A percentile compares a stretch with the other conserved stretches of the same genome.
Evolutionary conservation across 805 yeast genomes (phyloP).

Genomic region (Dipodascopsis uninucleata): DNA sequence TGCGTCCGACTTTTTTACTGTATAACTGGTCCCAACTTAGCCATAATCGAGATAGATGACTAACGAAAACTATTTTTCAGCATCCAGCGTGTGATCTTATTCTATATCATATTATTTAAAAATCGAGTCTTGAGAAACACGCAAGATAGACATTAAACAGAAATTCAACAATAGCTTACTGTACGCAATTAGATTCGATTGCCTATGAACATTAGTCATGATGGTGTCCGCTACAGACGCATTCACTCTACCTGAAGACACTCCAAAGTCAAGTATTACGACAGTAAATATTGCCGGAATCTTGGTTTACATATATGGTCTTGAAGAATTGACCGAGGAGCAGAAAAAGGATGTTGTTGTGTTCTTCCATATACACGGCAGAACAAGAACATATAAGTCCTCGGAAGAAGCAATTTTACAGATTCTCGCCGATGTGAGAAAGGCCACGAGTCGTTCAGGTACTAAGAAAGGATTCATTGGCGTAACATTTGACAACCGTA

Average conservation of each 20-base stretch:
- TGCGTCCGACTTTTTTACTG: no score
- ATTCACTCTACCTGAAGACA: constrained; percentile 19
- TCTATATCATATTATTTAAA: no score
- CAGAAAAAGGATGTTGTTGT: constrained; percentile 37
- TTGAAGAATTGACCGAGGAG: constrained; percentile 32
- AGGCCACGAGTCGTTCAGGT: constrained; percentile 19
- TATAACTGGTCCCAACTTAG: no score
- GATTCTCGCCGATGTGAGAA: constrained; percentile 35
- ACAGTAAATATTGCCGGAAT: constrained; percentile 45
- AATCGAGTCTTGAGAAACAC: no score
- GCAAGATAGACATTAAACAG: no score
- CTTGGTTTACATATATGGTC: constrained; percentile 45
- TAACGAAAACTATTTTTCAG: no score
- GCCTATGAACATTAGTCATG: no score
- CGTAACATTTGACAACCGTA: constrained; percentile 51
- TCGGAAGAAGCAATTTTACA: constrained; percentile 43
- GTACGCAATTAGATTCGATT: no score
- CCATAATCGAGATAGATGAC: no score
- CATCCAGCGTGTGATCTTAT: no score
- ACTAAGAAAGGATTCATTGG: constrained; percentile 39
- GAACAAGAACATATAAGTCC: constrained; percentile 41
- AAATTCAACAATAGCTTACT: no score
- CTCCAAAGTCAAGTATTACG: constrained; percentile 20
- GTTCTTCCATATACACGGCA: constrained; percentile 47
- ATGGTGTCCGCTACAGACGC: no score